phyloP scores from a whole-genome alignment of 495 filamentous ascomycete genomes.

The Hypoxylon trugodes region DNA sequence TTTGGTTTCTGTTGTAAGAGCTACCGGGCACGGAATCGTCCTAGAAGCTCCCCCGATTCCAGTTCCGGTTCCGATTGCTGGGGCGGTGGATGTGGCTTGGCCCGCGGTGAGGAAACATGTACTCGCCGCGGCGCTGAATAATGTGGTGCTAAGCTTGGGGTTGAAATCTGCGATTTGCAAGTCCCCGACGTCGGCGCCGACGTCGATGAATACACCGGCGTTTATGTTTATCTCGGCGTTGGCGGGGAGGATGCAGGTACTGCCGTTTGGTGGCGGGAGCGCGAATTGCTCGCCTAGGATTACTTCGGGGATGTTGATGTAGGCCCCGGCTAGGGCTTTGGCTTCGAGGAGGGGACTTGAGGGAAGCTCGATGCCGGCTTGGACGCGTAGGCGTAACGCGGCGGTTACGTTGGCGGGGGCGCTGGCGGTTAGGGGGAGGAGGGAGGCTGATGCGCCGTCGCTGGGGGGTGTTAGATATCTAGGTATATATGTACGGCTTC shows the following conservation, averaged over 20 bases:
- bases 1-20: slow-evolving; percentile 17
- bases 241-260: slow-evolving; percentile 37
- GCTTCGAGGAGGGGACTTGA: slow-evolving; percentile 31
- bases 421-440: slow-evolving; percentile 41
- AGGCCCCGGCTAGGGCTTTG: slow-evolving; percentile 40
- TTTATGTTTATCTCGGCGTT: slow-evolving; percentile 44
- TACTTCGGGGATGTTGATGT: slow-evolving; percentile 40
- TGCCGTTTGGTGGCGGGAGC: slow-evolving; percentile 9
- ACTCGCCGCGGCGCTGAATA: slow-evolving; percentile 44
- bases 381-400: slow-evolving; percentile 38
- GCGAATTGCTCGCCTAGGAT: slow-evolving; percentile 32
- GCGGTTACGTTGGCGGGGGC: slow-evolving; percentile 41
- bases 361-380: slow-evolving; percentile 38
- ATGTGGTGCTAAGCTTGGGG: slow-evolving; percentile 41
- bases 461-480: slow-evolving; percentile 21
- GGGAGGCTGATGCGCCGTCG: slow-evolving; percentile 33
- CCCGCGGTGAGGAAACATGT: slow-evolving; percentile 37
- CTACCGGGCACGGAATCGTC: not conserved
- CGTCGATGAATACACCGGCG: slow-evolving; percentile 42
- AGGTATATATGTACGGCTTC: not conserved
- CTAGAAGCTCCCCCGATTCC: not conserved
- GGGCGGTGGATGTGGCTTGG: not conserved
- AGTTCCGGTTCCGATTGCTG: not conserved
- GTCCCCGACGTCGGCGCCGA: slow-evolving; percentile 36
- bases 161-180: slow-evolving; percentile 25